Conservation (phyloP, 176 grass and related monocot genomes). For the Juncus effusus region DNA sequence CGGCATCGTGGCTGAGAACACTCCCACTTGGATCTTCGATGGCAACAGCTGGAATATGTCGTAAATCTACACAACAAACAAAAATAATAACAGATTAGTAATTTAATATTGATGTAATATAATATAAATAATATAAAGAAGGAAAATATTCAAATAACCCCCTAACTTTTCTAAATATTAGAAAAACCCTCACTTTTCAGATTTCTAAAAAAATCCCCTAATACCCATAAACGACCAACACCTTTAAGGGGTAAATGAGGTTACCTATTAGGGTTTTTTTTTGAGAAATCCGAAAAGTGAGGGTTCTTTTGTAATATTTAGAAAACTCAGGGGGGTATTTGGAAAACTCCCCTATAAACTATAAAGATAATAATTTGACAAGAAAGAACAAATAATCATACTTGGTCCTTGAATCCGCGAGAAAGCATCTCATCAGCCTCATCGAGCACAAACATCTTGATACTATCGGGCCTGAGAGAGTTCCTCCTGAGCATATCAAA, state of each 20-base stretch:
- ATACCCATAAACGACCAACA: background rate
- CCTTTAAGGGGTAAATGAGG: background rate
- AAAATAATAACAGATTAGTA: background rate
- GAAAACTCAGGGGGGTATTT: background rate
- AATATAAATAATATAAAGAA: background rate
- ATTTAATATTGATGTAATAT: background rate
- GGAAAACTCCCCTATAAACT: background rate
- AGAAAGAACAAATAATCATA: slow-evolving; percentile 12
- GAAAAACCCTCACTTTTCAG: background rate
- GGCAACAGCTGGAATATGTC: slow-evolving; percentile 93
- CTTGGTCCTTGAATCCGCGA: slow-evolving; percentile 97
- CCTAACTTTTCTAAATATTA: background rate
- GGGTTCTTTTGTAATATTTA: too few species aligned
- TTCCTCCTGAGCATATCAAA: slow-evolving; percentile 81
- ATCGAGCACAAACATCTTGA: slow-evolving; percentile 94
- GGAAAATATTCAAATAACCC: background rate
- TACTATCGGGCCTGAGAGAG: slow-evolving; percentile 76
- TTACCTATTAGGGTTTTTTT: too few species aligned
- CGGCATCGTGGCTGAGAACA: slow-evolving; percentile 91
- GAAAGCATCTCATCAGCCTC: slow-evolving; percentile 99
- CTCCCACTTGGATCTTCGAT: slow-evolving; percentile 75
- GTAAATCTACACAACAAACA: slow-evolving; percentile 58
- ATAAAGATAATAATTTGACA: background rate
- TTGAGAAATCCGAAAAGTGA: too few species aligned
- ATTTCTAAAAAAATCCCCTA: background rate